Base-by-base conservation (phyloP, 2,329 filamentous ascomycete species). In the Fusarium fujikuroi region DNA sequence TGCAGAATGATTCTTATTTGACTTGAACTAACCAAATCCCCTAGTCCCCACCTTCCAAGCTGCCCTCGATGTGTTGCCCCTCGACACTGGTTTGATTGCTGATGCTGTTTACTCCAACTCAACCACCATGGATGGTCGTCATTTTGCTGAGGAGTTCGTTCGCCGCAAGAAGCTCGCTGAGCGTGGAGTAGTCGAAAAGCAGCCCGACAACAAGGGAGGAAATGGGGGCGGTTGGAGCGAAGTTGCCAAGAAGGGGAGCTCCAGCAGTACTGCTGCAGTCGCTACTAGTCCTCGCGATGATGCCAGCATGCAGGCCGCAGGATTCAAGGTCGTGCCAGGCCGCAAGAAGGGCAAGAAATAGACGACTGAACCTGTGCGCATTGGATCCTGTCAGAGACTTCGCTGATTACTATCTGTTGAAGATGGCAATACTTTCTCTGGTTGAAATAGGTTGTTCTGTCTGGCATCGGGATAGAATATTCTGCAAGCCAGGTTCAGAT, bases 91-190 rank as follows among this genome's bases (percentile, higher is more conserved):
- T 68, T 89, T 98, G 75, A 95, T 99, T 76, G 93, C 94, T 18
- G 96, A 98, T 80, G 93, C 93, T 14, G 92, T 98, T 28, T 97
- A 98, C 82, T 90, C 90, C 66, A 92, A 91, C 80, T 97, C 94
- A 4, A 92, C 92, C 77, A 97, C 95, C 2, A 93, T 99, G 83
- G 95, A 99, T 79, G 95, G 94, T 1, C 92, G 93, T 56, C 94
- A 97, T 79, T 98, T 98, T 79, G 95, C 94, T 0, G 93, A 97
- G 67, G 96, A 99, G 81, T 99, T 96, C 79, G 90, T 98, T 66
- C 93, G 95, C 39, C 95, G 95, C 77, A 95, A 95, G 84, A 97
- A 93, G 87, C 89, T 97, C 3, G 95, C 96, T 1, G 95, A 98
- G 76, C 96, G 95, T 85, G 96, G 96, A 43, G 89, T 98, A 44